Base-by-base conservation (phyloP, 495 filamentous ascomycete species). In the Aspergillus bridgeri region DNA sequence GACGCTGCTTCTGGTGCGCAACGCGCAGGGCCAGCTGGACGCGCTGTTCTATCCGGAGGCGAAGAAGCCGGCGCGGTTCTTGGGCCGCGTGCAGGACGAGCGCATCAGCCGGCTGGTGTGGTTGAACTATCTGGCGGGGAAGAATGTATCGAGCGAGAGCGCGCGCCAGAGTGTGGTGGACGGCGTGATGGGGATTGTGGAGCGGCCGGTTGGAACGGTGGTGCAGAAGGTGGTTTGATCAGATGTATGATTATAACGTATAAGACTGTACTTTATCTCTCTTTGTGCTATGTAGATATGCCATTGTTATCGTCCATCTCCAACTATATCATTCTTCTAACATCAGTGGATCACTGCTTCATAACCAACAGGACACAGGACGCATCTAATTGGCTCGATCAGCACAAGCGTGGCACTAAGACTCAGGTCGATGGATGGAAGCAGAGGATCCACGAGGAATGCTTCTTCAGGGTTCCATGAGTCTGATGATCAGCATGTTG, bases 81-180 rank as follows among this genome's bases (percentile, higher is more conserved):
- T 95, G 65, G 92, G 92, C 0, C 72, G 75, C 1, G 83, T 97
- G 1, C 61, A 69, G 3, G 94, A 98, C 68, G 88, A 92, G 78
- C 77, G 92, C 52, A 75, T 98, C 9, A 86, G 86, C 53, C 82
- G 89, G 54, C 76, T 90, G 56, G 76, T 98, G 19, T 98, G 93
- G 94, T 73, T 96, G 69, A 87, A 89, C 56, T 98, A 96, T 73
- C 71, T 98, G 38, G 91, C 84, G 19, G 95, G 92, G 7, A 88
- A 87, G 72, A 89, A 84, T 56, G 91, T 96, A 9, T 90, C 91
- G 5, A 95, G 90, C 65, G 91, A 96, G 62, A 80, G 81, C 6
- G 89, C 91, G 24, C 80, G 94, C 59, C 78, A 83, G 76, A 92
- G 81, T 54, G 85, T 98, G 54, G 88, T 96, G 5, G 87, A 96